These are phyloP conservation scores for Yamadazyma scolyti DNA, from an alignment of 805 yeast species.

Conservation along the genomic window DNA sequence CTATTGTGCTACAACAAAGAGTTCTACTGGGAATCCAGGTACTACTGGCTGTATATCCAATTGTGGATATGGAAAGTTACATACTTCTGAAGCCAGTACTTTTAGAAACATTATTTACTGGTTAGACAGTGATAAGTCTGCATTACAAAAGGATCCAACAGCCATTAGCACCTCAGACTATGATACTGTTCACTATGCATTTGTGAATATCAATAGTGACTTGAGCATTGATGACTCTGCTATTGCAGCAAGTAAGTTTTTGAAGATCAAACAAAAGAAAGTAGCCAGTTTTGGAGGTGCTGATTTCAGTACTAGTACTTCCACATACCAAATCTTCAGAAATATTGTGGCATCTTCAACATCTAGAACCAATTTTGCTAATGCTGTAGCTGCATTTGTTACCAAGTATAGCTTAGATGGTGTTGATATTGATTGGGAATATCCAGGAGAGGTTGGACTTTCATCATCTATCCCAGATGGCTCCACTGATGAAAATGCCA, in stretches of 20 bases:
- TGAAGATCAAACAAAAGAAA: conserved; percentile 11
- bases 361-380: conserved; percentile 13
- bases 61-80: conserved; percentile 16
- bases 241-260: conserved; percentile 9
- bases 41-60: conserved; percentile 15
- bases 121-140: conserved; percentile 11
- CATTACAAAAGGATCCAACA: conserved; percentile 10
- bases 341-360: conserved; percentile 8
- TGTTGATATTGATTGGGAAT: conserved; percentile 20
- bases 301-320: conserved; percentile 13
- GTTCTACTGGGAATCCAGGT: conserved; percentile 14
- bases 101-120: conserved; percentile 15
- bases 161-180: conserved; percentile 5
- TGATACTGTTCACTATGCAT: conserved; percentile 14
- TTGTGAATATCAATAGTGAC: conserved; percentile 11
- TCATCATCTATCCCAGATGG: conserved; percentile 14
- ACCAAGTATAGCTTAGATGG: conserved; percentile 14
- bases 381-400: conserved; percentile 11
- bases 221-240: conserved; percentile 10
- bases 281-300: conserved; percentile 16
- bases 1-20: conserved; percentile 10
- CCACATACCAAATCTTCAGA: conserved; percentile 12
- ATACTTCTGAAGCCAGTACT: conserved; percentile 8
- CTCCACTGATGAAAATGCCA: conserved; percentile 10
- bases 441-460: conserved; percentile 12